phyloP scores from a whole-genome alignment of 768 basidiomycete species.

The Xerocomellus dryophilus region DNA sequence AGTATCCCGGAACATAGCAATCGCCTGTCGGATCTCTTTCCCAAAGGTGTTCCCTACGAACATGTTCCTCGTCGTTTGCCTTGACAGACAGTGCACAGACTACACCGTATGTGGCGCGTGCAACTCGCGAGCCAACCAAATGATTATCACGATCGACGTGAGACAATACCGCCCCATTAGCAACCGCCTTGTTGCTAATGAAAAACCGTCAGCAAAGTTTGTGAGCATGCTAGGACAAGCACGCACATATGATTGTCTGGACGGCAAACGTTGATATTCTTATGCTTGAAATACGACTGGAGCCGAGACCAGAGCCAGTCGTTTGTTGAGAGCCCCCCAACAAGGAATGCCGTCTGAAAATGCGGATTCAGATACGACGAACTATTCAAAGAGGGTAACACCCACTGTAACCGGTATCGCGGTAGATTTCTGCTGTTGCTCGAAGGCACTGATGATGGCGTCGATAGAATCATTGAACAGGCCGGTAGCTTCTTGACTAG shows the following conservation, averaged over 20 bases:
- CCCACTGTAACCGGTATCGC: slow-evolving; percentile 1
- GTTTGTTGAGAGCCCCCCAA: slow-evolving; percentile 11
- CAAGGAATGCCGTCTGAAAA: slow-evolving; percentile 11
- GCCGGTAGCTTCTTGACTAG: slow-evolving; percentile 8
- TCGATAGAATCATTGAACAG: slow-evolving; percentile 11
- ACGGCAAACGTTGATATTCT: background rate
- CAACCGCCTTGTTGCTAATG: slow-evolving; percentile 8
- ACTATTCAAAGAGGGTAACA: background rate
- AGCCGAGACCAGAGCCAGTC: slow-evolving; percentile 12
- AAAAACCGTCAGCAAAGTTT: background rate
- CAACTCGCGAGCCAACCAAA: background rate
- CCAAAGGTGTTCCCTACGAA: slow-evolving; percentile 4
- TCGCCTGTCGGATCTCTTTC: slow-evolving; percentile 7
- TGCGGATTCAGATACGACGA: background rate
- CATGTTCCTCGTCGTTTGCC: background rate
- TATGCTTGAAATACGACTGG: slow-evolving; percentile 6
- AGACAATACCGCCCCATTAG: slow-evolving; percentile 9
- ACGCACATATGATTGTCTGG: slow-evolving; percentile 10
- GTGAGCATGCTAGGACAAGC: background rate
- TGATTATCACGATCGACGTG: background rate
- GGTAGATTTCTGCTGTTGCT: slow-evolving; percentile 3
- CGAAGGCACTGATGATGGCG: slow-evolving; percentile 10
- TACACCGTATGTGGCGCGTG: slow-evolving; percentile 6
- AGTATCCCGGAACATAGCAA: slow-evolving; percentile 12
- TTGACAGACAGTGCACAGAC: slow-evolving; percentile 7